Conservation (phyloP, 805 yeast species). For the Nematodospora valgi region DNA sequence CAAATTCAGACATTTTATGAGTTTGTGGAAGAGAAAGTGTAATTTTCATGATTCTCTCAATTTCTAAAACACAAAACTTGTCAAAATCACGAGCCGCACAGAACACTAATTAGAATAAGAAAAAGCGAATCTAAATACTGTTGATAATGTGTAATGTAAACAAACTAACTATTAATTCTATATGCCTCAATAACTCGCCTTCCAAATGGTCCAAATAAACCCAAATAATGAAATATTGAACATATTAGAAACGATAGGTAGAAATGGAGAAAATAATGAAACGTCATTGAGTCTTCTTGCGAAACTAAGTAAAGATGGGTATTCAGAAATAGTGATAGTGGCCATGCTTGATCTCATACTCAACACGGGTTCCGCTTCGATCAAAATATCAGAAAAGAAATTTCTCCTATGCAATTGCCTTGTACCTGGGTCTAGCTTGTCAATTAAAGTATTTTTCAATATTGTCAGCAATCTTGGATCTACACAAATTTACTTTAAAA, state of each 20-base stretch:
- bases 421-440: constrained; percentile 7
- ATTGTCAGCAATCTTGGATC: constrained; percentile 13
- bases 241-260: neutral
- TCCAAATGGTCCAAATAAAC: neutral
- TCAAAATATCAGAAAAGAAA: constrained; percentile 2
- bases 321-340: constrained; percentile 1
- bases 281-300: neutral
- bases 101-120: too few relatives aligned
- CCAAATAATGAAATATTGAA: constrained; percentile 1
- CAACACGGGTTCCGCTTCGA: constrained; percentile 5
- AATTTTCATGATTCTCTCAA: too few relatives aligned
- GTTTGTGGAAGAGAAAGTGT: too few relatives aligned
- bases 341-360: constrained; percentile 3
- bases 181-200: too few relatives aligned
- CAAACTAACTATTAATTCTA: too few relatives aligned
- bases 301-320: constrained; percentile 3
- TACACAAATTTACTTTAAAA: constrained; percentile 15
- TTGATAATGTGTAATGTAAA: too few relatives aligned
- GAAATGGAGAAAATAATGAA: neutral
- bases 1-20: constrained; percentile 3
- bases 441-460: constrained; percentile 4
- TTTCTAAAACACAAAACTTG: too few relatives aligned
- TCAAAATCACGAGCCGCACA: too few relatives aligned
- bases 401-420: constrained; percentile 7
- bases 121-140: too few relatives aligned